These are phyloP conservation scores for Cornus florida DNA, from an alignment of 148 eudicot species.

Conservation along the genomic window DNA sequence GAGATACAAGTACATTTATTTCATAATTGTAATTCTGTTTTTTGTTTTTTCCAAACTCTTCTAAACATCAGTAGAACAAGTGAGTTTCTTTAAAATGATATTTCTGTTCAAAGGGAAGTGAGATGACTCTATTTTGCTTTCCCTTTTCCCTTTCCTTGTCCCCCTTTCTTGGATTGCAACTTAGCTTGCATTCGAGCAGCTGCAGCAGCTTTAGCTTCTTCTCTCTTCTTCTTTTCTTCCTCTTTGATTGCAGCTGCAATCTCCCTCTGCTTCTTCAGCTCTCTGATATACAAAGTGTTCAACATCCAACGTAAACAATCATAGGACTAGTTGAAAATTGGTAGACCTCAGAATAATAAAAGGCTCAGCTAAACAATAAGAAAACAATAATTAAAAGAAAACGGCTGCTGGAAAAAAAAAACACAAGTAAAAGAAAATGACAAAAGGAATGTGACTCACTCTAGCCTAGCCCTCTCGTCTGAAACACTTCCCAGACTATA, in stretches of 20 bases:
- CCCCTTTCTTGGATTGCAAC: slow-evolving; percentile 91
- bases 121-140: slow-evolving; percentile 55
- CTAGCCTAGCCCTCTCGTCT: slow-evolving; percentile 91
- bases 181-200: slow-evolving; percentile 98
- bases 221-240: slow-evolving; percentile 96
- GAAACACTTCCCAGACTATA: slow-evolving; percentile 69
- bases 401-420: not conserved
- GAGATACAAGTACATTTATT: no score
- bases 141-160: slow-evolving; percentile 86
- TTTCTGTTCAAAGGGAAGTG: not conserved
- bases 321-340: not conserved
- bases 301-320: not conserved
- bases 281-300: slow-evolving; percentile 37
- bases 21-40: no score
- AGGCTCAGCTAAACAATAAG: not conserved
- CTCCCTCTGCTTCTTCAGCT: slow-evolving; percentile 91
- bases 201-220: slow-evolving; percentile 97
- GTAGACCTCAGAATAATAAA: not conserved
- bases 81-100: no score
- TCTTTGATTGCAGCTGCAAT: slow-evolving; percentile 78
- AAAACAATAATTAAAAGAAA: not conserved
- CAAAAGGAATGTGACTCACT: slow-evolving; percentile 43
- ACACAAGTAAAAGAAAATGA: not conserved
- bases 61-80: no score
- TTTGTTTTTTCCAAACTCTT: no score